A percentile compares a stretch with the other conserved stretches of the same genome.
Evolutionary conservation across 495 filamentous ascomycete genomes (phyloP).

Genomic region (Staphylotrichum longicolle): DNA sequence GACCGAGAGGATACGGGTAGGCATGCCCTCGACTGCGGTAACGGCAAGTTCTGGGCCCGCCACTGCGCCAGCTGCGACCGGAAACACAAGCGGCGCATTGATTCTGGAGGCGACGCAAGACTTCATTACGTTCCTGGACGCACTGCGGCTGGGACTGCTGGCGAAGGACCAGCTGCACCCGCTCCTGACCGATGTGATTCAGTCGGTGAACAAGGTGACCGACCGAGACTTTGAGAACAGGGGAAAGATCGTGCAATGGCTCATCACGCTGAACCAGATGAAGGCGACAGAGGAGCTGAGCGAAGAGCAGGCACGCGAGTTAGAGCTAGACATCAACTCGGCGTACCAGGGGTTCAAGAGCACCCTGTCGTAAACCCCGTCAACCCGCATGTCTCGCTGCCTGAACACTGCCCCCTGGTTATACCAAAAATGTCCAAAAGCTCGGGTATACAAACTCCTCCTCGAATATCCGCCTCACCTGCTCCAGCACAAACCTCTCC

Average conservation of each 20-base stretch:
- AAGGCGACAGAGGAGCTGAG: slow-evolving; percentile 85
- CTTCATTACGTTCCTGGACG: slow-evolving; percentile 97
- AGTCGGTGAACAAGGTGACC: slow-evolving; percentile 93
- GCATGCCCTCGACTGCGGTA: slow-evolving; percentile 66
- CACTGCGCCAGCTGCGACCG: slow-evolving; percentile 48
- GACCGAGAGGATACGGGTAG: slow-evolving; percentile 86
- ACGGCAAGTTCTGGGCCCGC: slow-evolving; percentile 50
- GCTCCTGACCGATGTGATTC: slow-evolving; percentile 88
- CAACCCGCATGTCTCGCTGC: background rate
- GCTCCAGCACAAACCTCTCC: slow-evolving; percentile 93
- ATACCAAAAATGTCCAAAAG: slow-evolving; percentile 96
- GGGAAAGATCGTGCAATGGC: slow-evolving; percentile 96
- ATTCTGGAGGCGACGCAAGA: slow-evolving; percentile 89
- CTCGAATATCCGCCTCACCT: slow-evolving; percentile 94
- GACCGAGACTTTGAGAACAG: slow-evolving; percentile 88
- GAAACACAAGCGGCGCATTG: slow-evolving; percentile 64
- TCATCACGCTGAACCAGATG: slow-evolving; percentile 97
- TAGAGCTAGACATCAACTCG: slow-evolving; percentile 83
- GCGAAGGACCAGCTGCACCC: slow-evolving; percentile 96
- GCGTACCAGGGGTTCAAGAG: slow-evolving; percentile 89
- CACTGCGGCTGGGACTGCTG: slow-evolving; percentile 79
- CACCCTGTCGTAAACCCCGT: slow-evolving; percentile 35
- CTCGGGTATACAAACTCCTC: slow-evolving; percentile 98
- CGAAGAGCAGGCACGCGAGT: slow-evolving; percentile 81
- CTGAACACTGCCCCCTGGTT: slow-evolving; percentile 21